Conservation (phyloP, 2,329 filamentous ascomycete genomes). For the Epichloe bromicola region DNA sequence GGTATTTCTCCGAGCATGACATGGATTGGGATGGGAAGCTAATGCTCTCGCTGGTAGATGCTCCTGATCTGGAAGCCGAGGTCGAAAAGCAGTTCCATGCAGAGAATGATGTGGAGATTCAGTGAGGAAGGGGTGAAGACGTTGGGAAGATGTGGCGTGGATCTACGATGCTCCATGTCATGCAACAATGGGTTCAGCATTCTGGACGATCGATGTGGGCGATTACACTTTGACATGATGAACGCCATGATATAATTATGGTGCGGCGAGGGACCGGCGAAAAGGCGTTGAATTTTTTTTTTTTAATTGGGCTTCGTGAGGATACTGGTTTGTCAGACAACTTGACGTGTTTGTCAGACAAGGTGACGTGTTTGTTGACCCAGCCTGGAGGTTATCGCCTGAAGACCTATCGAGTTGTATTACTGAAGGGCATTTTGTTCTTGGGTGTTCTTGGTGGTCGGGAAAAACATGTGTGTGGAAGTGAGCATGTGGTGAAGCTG, state of each 20-base stretch:
- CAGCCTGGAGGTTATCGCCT: too few species aligned
- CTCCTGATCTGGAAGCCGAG: conserved; percentile 3
- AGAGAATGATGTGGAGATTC: conserved; percentile 12
- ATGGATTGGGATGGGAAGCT: not conserved
- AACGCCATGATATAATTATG: not conserved
- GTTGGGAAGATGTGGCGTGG: not conserved
- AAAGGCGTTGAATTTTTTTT: not conserved
- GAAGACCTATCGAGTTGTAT: too few species aligned
- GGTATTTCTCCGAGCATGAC: not conserved
- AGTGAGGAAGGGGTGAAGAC: conserved; percentile 1
- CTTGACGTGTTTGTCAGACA: too few species aligned
- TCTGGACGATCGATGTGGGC: not conserved
- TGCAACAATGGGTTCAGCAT: not conserved
- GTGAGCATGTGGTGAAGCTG: not conserved
- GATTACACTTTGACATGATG: fast-evolving
- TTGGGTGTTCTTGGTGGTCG: not conserved
- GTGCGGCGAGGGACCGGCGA: not conserved
- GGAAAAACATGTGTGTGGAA: too few species aligned
- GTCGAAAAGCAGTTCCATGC: conserved; percentile 5
- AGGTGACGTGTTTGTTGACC: too few species aligned
- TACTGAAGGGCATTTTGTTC: not conserved
- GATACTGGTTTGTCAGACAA: too few species aligned
- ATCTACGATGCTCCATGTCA: not conserved
- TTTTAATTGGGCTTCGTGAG: not conserved
- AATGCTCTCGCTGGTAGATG: conserved; percentile 9